These are phyloP conservation scores for Periconia macrospinosa DNA, from an alignment of 2,329 filamentous ascomycete genomes.

Conservation along the genomic window DNA sequence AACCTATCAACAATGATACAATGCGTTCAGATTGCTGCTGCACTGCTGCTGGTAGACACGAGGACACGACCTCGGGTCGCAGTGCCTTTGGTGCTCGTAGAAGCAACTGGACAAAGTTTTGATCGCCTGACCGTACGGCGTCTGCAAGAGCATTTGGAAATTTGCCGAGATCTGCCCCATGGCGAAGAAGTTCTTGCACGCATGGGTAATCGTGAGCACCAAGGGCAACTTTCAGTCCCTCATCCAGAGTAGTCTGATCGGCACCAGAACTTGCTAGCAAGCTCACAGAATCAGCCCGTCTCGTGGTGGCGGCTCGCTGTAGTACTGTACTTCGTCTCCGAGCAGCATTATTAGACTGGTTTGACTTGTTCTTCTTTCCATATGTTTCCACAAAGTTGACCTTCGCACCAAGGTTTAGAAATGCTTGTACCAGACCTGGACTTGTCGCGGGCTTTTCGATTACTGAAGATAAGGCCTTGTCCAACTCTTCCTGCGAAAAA, in stretches of 20 bases:
- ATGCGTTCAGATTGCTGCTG: conserved; percentile 33
- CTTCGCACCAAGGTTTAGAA: conserved; percentile 36
- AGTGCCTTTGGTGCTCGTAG: conserved; percentile 37
- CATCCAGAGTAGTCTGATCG: conserved; percentile 38
- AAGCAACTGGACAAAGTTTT: conserved; percentile 31
- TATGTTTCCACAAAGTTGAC: conserved; percentile 32
- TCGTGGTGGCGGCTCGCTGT: conserved; percentile 36
- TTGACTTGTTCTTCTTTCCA: conserved; percentile 22
- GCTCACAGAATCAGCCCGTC: conserved; percentile 33
- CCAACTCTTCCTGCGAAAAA: conserved; percentile 40
- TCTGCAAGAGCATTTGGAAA: conserved; percentile 34
- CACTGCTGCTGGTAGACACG: conserved; percentile 34
- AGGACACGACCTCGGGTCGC: conserved; percentile 33
- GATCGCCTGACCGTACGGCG: conserved; percentile 34
- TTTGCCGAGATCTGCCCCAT: conserved; percentile 37
- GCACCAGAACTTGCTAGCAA: conserved; percentile 37
- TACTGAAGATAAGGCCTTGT: conserved; percentile 36
- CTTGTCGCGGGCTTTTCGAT: conserved; percentile 32
- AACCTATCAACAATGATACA: conserved; percentile 32
- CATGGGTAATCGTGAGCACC: conserved; percentile 34
- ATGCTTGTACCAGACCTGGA: conserved; percentile 37
- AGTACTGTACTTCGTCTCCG: conserved; percentile 39
- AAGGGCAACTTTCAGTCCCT: conserved; percentile 37
- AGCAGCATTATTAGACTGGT: conserved; percentile 22
- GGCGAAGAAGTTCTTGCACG: conserved; percentile 35